phyloP scores from a whole-genome alignment of 768 basidiomycete species.

The Lactarius indigo region DNA sequence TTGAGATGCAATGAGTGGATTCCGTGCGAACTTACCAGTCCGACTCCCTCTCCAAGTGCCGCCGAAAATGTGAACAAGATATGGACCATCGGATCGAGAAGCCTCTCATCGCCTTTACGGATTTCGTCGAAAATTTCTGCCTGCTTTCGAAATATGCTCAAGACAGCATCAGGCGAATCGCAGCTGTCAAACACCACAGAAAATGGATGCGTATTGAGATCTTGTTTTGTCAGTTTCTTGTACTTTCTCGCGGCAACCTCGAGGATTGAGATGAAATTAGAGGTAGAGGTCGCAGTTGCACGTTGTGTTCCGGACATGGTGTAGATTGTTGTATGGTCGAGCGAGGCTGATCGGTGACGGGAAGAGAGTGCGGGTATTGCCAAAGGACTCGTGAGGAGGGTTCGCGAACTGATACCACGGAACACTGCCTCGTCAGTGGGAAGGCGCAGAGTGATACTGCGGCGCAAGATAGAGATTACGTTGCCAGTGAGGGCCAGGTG shows the following conservation, averaged over 20 bases:
- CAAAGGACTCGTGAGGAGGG: too few relatives aligned
- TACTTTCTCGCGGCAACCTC: background rate
- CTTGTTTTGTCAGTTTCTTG: background rate
- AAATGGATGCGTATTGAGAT: background rate
- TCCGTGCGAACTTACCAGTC: background rate
- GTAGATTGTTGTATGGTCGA: background rate
- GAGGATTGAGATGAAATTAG: background rate
- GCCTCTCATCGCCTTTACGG: background rate
- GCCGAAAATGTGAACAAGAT: background rate
- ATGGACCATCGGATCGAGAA: background rate
- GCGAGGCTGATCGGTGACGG: background rate
- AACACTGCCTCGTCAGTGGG: too few relatives aligned
- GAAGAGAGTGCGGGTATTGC: background rate
- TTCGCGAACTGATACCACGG: too few relatives aligned
- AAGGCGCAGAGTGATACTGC: too few relatives aligned
- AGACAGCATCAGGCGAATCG: background rate
- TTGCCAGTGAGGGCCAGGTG: too few relatives aligned
- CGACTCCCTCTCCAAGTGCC: background rate
- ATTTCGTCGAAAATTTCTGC: background rate
- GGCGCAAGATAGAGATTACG: too few relatives aligned
- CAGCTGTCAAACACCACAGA: background rate
- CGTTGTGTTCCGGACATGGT: background rate
- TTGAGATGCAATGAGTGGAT: background rate
- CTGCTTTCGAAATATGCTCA: background rate
- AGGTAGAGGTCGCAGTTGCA: background rate